Base-by-base conservation (phyloP, 1,284 basidiomycete species). In the Cutaneotrichosporon mucoides region DNA sequence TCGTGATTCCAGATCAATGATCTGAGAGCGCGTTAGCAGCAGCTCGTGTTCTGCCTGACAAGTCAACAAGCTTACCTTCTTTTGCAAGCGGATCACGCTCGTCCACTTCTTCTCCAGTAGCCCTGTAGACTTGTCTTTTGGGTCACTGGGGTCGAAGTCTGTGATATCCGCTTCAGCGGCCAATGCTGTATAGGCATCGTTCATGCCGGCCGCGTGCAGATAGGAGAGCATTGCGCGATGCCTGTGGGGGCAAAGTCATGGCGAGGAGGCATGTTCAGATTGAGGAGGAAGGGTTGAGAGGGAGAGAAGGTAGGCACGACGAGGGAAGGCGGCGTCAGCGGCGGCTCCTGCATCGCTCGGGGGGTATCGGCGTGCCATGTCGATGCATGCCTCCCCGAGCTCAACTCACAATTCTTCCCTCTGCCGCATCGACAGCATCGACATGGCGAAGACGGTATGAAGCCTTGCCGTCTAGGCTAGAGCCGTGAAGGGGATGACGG, bases 41-140 rank as follows among this genome's bases (percentile, higher is more conserved):
- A 5, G 7, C 4, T 24, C 5, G 7, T 4, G 24, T 38, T 36
- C 6, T 10, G 33, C 45, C 13, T 33, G 33, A 5, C 13, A 34
- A 33, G 24, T 13, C 10, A 8, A 12, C 41, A 44, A 9, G 44
- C 81, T 64, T 64, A 88, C 90, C 86, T 94, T 94, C 82, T 93
- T 92, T 81, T 95, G 92, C 70, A 95, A 76, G 62, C 92, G 83
- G 62, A 95, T 92, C 24, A 94, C 90, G 71, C 88, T 89, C 34
- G 90, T 93, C 92, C 92, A 95, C 76, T 95, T 95, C 85, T 93
- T 94, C 80, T 92, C 92, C 61, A 95, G 79, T 60, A 95, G 79
- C 0, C 90, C 91, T 1, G 86, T 85, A 72, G 86, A 89, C 71
- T 89, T 89, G 52, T 88, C 86, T 70, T 88, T 90, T 13, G 90